Evolutionary conservation across 441 rosid species (phyloP).

Genomic region (Gossypium trilobum): DNA sequence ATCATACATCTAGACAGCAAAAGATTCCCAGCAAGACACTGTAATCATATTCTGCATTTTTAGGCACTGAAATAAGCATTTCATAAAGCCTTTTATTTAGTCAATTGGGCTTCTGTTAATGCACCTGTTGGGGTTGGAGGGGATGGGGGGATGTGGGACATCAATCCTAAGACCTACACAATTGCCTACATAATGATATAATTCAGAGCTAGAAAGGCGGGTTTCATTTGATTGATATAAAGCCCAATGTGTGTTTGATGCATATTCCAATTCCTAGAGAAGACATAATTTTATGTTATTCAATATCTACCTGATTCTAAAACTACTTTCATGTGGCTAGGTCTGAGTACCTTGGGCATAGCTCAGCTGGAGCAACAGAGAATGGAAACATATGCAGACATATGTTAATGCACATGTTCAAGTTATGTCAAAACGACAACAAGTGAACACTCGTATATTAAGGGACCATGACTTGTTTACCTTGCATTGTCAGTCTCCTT

Average conservation of each 20-base stretch:
- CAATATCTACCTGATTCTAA: neutral
- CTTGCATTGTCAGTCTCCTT: constrained; percentile 10
- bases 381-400: neutral
- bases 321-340: constrained; percentile 1
- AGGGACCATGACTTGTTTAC: neutral
- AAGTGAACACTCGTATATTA: neutral
- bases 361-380: neutral
- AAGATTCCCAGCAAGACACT: neutral
- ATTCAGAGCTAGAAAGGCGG: neutral
- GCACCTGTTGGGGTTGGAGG: neutral
- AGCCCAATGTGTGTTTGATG: neutral
- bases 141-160: neutral
- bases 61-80: neutral
- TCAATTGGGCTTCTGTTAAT: neutral
- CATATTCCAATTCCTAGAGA: neutral
- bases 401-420: neutral
- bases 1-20: neutral
- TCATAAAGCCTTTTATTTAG: neutral
- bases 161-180: neutral
- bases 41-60: neutral
- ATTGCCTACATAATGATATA: neutral
- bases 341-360: neutral
- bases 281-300: neutral
- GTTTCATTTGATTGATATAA: neutral
- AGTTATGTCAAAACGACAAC: neutral